A percentile compares a stretch with the other conserved stretches of the same genome.
Conservation (phyloP, 1,139 yeast species). For the Scheffersomyces quercinus region DNA sequence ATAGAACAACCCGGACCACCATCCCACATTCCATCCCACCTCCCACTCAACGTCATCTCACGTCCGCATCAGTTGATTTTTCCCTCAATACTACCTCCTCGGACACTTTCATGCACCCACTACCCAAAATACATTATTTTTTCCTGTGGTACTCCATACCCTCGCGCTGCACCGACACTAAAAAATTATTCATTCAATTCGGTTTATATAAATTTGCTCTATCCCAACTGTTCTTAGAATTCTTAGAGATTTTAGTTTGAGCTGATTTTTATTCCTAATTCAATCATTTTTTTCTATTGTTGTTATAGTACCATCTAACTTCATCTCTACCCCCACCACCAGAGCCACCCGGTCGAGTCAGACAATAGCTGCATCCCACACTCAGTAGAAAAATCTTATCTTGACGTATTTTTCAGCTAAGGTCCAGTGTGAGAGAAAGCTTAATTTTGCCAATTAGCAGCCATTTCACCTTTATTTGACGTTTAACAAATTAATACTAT, state of each 20-base stretch:
- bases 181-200: too few relatives aligned
- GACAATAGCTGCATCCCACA: constrained; percentile 1
- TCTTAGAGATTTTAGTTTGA: background rate
- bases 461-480: background rate
- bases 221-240: background rate
- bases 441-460: background rate
- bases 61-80: too few relatives aligned
- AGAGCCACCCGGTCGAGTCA: background rate
- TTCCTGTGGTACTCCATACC: too few relatives aligned
- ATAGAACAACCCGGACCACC: too few relatives aligned
- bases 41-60: too few relatives aligned
- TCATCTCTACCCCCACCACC: background rate
- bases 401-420: constrained; percentile 1
- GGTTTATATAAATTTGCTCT: background rate
- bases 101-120: too few relatives aligned
- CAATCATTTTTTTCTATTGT: background rate
- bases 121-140: too few relatives aligned
- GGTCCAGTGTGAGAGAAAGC: constrained; percentile 1
- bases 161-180: too few relatives aligned
- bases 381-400: background rate
- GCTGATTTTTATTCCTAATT: constrained; percentile 1
- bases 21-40: too few relatives aligned
- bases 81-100: too few relatives aligned
- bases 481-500: background rate
- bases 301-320: background rate